Evolutionary conservation across 2,329 filamentous ascomycete genomes (phyloP).

Genomic region (Ascochyta rabiei): DNA sequence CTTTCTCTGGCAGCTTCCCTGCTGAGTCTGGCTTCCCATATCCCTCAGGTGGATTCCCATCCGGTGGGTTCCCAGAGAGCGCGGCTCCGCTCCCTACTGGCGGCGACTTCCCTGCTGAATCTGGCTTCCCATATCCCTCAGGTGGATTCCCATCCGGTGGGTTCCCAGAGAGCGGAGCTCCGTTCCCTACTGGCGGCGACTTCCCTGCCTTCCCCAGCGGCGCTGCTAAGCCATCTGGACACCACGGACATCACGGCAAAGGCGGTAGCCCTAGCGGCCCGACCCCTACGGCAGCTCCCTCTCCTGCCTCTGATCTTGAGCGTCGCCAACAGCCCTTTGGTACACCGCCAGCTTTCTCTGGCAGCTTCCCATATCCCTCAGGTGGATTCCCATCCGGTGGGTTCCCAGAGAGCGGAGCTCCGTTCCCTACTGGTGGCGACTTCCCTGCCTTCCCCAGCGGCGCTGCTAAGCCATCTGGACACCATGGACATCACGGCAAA

Average conservation of each 20-base stretch:
- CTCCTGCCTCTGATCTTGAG: conserved; percentile 4
- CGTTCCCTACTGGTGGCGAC: too few species aligned
- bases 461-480: not conserved
- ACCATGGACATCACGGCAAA: not conserved
- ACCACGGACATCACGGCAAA: not conserved
- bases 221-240: not conserved
- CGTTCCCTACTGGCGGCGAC: too few species aligned
- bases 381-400: not conserved
- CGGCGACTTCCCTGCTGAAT: not conserved
- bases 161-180: too few species aligned
- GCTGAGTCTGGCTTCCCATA: not conserved
- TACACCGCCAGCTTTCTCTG: not conserved
- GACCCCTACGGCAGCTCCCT: not conserved
- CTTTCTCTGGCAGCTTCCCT: conserved; percentile 6
- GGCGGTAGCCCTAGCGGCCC: not conserved
- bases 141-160: not conserved
- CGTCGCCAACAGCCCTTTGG: not conserved
- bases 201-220: not conserved
- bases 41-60: conserved; percentile 1
- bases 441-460: not conserved
- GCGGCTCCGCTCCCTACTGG: not conserved
- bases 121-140: not conserved
- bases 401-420: too few species aligned
- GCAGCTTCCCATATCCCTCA: not conserved
- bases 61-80: not conserved